These are phyloP conservation scores for Aspergillus hiratsukae DNA, from an alignment of 2,329 filamentous ascomycete species.

Conservation along the genomic window DNA sequence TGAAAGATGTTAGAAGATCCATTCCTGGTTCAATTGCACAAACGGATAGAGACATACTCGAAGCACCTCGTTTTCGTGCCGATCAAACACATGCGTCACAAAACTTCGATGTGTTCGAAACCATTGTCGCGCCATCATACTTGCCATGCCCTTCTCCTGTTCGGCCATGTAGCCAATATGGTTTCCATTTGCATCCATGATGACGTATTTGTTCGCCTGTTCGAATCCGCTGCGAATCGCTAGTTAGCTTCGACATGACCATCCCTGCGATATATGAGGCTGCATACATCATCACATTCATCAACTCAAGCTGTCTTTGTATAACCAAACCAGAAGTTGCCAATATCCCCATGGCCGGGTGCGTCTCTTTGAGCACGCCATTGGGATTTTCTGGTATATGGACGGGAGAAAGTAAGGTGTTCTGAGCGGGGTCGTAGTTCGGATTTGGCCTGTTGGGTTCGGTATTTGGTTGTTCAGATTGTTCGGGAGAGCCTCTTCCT, in stretches of 20 bases:
- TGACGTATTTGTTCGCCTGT: conserved; percentile 62
- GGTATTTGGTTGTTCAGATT: conserved; percentile 4
- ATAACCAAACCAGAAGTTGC: conserved; percentile 60
- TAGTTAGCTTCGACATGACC: conserved; percentile 3
- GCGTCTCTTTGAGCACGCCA: conserved; percentile 54
- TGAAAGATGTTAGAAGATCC: conserved; percentile 18
- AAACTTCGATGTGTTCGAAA: conserved; percentile 60
- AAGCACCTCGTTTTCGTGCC: conserved; percentile 56
- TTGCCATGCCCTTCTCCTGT: conserved; percentile 56
- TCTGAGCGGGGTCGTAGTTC: conserved; percentile 38
- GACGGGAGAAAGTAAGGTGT: conserved; percentile 55
- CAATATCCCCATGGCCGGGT: conserved; percentile 56
- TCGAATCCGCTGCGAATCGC: conserved; percentile 50
- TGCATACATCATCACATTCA: conserved; percentile 57
- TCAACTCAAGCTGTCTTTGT: conserved; percentile 60
- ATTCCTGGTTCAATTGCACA: background rate
- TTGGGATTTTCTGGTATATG: conserved; percentile 58
- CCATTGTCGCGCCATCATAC: conserved; percentile 55
- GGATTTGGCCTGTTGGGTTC: conserved; percentile 37
- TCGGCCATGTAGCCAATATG: conserved; percentile 63
- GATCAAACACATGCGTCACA: conserved; percentile 62
- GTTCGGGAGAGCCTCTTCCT: conserved; percentile 3
- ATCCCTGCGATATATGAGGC: background rate
- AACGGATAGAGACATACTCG: conserved; percentile 30
- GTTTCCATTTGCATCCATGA: conserved; percentile 60